Evolutionary conservation across 352 stramenopile species (phyloP), one percentile per base, ranked within the genome.

Genomic region (Globisporangium polare): DNA sequence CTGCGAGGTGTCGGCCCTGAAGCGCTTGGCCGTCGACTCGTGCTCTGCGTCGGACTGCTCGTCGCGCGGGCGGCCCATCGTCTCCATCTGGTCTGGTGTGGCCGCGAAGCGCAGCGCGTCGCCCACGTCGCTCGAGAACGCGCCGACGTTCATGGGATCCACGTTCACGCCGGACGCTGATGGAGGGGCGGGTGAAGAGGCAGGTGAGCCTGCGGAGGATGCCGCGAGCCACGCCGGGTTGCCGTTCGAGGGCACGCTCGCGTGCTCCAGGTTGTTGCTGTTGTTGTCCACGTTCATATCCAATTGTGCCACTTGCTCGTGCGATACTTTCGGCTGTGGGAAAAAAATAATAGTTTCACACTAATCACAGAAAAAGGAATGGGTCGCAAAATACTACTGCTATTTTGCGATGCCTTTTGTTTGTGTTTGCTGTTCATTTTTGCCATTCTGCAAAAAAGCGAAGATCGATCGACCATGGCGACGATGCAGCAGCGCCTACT

Each of bases 271-370:
- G 33, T 35, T 52, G 55, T 49, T 60, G 63, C 69, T 67, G 33
- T 37, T 54, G 55, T 49, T 60, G 63, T 71, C 65, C 69, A 71
- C 71, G 47, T 60, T 57, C 31, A 53, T 53, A 42, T 52, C 33
- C 15, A 53, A 5, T 33, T n/a, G n/a, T n/a, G n/a, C n/a, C n/a
- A n/a, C n/a, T n/a, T n/a, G n/a, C n/a, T n/a, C n/a, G n/a, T n/a
- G n/a, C n/a, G n/a, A n/a, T n/a, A n/a, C n/a, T n/a, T n/a, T n/a
- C n/a, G n/a, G n/a, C n/a, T n/a, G n/a, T n/a, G n/a, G n/a, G n/a
- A n/a, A n/a, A n/a, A n/a, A n/a, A n/a, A n/a, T n/a, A n/a, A n/a
- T n/a, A n/a, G n/a, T n/a, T n/a, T n/a, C n/a, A n/a, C n/a, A n/a
- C n/a, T n/a, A n/a, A n/a, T n/a, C n/a, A n/a, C n/a, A n/a, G n/a